Base-by-base conservation (phyloP, 2,329 filamentous ascomycete species). In the Geosmithia putterillii region DNA sequence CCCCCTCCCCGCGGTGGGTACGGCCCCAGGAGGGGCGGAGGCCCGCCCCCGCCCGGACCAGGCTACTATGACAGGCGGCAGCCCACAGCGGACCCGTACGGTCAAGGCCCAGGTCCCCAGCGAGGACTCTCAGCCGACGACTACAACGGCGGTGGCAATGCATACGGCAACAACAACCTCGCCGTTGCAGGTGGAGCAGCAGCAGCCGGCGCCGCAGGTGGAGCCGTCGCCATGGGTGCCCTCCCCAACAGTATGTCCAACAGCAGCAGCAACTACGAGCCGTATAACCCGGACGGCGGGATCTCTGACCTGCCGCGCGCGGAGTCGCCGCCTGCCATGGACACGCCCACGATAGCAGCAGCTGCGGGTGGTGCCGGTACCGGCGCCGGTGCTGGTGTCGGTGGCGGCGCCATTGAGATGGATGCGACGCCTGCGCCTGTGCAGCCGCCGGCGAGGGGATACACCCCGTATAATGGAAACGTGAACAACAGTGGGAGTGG, bases 381-480 rank as follows among this genome's bases (percentile, higher is more conserved):
- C 23, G 6, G 10, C 10, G 28, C 82, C 54, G 79, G 83, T 3
- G 74, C 88, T 43, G 87, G 92, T 58, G 89, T 94, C 85, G 81
- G 89, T 57, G 79, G 36, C 7, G 20, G 36, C 54, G 79, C 83
- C 2, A 74, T 88, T 42, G 87, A 92, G 58, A 89, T 94, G 85
- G 82, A 89, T 57, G 79, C 81, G 2, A 36, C 25, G 9, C 34
- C 39, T 22, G 25, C 36, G 17, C n/a, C n/a, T n/a, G n/a, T n/a
- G n/a, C n/a, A n/a, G n/a, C n/a, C 34, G 23, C 39, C 28, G 28
- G 25, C 20, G 4, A 25, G 34, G 63, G 69, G 63, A 18, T 41
- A 28, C 12, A 18, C 4, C 7, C 43, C 38, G 14, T 66, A 69
- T 44, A 70, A 67, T 44, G n/a, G n/a, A n/a, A n/a, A n/a, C n/a